Evolutionary conservation across 2,329 filamentous ascomycete genomes (phyloP).

Genomic region (Phialophora chinensis): DNA sequence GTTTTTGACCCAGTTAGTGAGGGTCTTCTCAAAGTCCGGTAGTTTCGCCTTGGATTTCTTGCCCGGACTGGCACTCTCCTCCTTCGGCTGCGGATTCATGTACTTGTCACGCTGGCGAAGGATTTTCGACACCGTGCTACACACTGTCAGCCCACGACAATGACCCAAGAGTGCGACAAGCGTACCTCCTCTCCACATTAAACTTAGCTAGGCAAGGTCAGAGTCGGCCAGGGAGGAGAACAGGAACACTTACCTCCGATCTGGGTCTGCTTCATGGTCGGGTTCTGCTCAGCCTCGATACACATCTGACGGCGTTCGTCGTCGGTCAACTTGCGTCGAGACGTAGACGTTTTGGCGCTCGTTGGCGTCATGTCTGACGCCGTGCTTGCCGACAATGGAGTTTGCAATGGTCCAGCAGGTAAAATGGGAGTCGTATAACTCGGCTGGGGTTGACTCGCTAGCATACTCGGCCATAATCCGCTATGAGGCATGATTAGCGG

Average conservation of each 20-base stretch:
- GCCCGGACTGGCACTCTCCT: slow-evolving; percentile 76
- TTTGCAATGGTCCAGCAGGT: slow-evolving; percentile 58
- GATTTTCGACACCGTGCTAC: slow-evolving; percentile 97
- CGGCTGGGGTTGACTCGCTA: slow-evolving; percentile 55
- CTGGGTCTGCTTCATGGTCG: slow-evolving; percentile 89
- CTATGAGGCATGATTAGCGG: slow-evolving; percentile 73
- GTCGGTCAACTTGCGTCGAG: slow-evolving; percentile 86
- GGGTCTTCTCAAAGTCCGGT: slow-evolving; percentile 88
- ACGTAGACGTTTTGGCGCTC: slow-evolving; percentile 55
- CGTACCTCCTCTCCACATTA: slow-evolving; percentile 94
- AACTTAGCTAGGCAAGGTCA: slow-evolving; percentile 70
- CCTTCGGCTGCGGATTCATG: slow-evolving; percentile 66
- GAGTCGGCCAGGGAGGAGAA: slow-evolving; percentile 35
- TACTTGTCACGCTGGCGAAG: slow-evolving; percentile 94
- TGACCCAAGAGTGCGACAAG: slow-evolving; percentile 22
- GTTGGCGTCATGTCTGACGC: slow-evolving; percentile 48
- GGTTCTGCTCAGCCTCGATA: slow-evolving; percentile 87
- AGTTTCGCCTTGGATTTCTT: slow-evolving; percentile 84
- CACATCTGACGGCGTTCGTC: slow-evolving; percentile 93
- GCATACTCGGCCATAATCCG: slow-evolving; percentile 75
- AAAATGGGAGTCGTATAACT: slow-evolving; percentile 68
- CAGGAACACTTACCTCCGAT: slow-evolving; percentile 73
- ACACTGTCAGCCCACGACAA: slow-evolving; percentile 28
- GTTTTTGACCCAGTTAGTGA: slow-evolving; percentile 86
- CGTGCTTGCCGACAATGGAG: slow-evolving; percentile 52